phyloP scores from a whole-genome alignment of 176 grass and related monocot genomes.

The Alopecurus myosuroides region DNA sequence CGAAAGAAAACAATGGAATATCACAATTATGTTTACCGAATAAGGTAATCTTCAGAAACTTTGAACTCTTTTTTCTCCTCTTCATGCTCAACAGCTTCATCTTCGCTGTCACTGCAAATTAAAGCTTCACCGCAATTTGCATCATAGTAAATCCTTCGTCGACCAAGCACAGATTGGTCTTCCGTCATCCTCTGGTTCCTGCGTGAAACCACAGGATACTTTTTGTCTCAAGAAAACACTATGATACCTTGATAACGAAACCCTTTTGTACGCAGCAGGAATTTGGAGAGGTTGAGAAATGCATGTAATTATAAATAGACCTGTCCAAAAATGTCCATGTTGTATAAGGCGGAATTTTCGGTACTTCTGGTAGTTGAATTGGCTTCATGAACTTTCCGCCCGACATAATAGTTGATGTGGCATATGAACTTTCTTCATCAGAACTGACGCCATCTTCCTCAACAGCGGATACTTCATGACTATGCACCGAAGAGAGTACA shows the following conservation, averaged over 20 bases:
- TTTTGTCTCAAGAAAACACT: background rate
- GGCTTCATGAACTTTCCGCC: constrained; percentile 60
- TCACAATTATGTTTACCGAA: constrained; percentile 41
- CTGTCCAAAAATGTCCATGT: constrained; percentile 99
- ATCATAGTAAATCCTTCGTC: constrained; percentile 99
- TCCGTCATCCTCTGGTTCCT: constrained; percentile 97
- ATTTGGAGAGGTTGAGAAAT: constrained; percentile 6
- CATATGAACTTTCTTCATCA: constrained; percentile 75
- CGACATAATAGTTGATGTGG: constrained; percentile 53
- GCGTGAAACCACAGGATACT: background rate
- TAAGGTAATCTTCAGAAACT: constrained; percentile 73
- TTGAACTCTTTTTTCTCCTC: constrained; percentile 89
- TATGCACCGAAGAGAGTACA: constrained; percentile 55
- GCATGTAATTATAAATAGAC: constrained; percentile 33
- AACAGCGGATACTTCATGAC: constrained; percentile 39
- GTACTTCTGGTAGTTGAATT: constrained; percentile 71
- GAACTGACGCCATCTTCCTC: constrained; percentile 64
- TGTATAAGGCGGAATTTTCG: constrained; percentile 79
- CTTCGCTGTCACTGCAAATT: constrained; percentile 95
- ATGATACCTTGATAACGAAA: background rate
- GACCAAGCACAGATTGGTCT: constrained; percentile 95
- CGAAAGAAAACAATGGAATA: background rate
- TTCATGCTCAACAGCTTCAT: constrained; percentile 81
- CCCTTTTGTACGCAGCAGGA: background rate
- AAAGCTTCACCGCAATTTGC: constrained; percentile 86